Percentiles rank a stretch among this genome's conserved stretches.
These are phyloP conservation scores for Fusarium sp. DNA, from an alignment of 2,329 filamentous ascomycete genomes.

Conservation along the genomic window DNA sequence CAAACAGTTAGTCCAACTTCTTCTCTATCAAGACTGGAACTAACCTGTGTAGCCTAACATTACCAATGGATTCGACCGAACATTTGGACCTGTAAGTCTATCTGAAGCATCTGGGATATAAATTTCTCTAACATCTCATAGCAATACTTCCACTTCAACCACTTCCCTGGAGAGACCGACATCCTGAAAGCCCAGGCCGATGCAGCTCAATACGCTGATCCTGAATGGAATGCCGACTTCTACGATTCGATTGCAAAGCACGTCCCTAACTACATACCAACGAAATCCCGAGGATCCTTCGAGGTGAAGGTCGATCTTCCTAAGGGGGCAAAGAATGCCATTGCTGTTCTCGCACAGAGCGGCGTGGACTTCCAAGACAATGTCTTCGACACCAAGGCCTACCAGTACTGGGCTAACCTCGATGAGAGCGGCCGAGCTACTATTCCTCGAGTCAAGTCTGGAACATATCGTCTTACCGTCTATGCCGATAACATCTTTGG, in stretches of 20 bases:
- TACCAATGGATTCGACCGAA: conserved; percentile 72
- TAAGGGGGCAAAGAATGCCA: conserved; percentile 59
- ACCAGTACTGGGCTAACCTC: conserved; percentile 72
- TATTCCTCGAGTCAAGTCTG: conserved; percentile 67
- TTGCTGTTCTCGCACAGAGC: conserved; percentile 63
- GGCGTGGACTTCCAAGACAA: conserved; percentile 55
- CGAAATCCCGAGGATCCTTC: conserved; percentile 62
- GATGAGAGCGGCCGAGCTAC: conserved; percentile 58
- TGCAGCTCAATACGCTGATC: conserved; percentile 62
- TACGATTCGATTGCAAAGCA: conserved; percentile 72
- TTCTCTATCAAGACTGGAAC: not conserved
- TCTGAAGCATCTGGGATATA: not conserved
- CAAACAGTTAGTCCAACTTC: conserved; percentile 53
- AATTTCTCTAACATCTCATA: conserved; percentile 10
- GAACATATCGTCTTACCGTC: conserved; percentile 71
- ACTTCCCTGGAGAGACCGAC: conserved; percentile 58
- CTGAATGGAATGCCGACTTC: conserved; percentile 68
- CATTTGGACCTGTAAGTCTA: conserved; percentile 65
- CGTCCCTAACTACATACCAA: conserved; percentile 69
- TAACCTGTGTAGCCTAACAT: conserved; percentile 63
- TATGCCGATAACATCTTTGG: conserved; percentile 73
- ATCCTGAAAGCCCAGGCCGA: conserved; percentile 64
- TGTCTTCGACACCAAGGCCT: conserved; percentile 63
- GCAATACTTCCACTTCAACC: conserved; percentile 72
- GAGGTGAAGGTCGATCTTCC: conserved; percentile 65